These are phyloP conservation scores for Pythium chondricola DNA, from an alignment of 352 stramenopile genomes.

Conservation along the genomic window DNA sequence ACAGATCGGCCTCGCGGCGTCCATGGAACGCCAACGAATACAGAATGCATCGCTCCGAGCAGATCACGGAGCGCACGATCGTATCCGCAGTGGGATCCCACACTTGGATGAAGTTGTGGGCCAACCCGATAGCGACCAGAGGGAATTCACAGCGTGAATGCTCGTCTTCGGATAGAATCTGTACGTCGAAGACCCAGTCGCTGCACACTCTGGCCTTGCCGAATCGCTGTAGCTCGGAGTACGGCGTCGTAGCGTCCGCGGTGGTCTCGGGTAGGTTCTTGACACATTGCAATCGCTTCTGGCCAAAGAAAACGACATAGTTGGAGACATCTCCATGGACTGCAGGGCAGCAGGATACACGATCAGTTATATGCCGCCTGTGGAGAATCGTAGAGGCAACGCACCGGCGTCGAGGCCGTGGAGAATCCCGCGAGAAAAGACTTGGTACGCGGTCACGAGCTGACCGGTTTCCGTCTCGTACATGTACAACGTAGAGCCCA, in stretches of 20 bases:
- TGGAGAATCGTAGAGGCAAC: too few relatives aligned
- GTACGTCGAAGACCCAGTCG: conserved; percentile 85
- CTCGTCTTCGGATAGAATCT: conserved; percentile 36
- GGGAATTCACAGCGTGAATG: conserved; percentile 12
- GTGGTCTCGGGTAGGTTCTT: conserved; percentile 36
- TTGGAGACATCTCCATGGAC: conserved; percentile 1
- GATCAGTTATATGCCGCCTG: too few relatives aligned
- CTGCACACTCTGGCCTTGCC: conserved; percentile 54
- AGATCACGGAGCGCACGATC: conserved; percentile 55
- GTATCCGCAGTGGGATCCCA: conserved; percentile 41
- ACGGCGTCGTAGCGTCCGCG: conserved; percentile 7
- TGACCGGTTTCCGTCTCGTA: conserved; percentile 47
- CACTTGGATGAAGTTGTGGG: conserved; percentile 82
- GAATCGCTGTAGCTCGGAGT: conserved; percentile 20
- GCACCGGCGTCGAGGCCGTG: conserved; percentile 62
- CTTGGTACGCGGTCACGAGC: conserved; percentile 33
- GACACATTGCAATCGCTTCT: conserved; percentile 71
- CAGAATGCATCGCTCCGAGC: conserved; percentile 75
- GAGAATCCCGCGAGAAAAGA: conserved; percentile 62
- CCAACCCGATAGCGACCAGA: conserved; percentile 56
- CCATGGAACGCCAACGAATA: conserved; percentile 79
- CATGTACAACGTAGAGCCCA: conserved; percentile 55
- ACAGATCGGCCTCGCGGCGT: conserved; percentile 40
- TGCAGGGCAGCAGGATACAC: background rate
- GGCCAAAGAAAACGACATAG: conserved; percentile 62